Base-by-base conservation (phyloP, 345 rosid species). In the Geranium rotundifolium region DNA sequence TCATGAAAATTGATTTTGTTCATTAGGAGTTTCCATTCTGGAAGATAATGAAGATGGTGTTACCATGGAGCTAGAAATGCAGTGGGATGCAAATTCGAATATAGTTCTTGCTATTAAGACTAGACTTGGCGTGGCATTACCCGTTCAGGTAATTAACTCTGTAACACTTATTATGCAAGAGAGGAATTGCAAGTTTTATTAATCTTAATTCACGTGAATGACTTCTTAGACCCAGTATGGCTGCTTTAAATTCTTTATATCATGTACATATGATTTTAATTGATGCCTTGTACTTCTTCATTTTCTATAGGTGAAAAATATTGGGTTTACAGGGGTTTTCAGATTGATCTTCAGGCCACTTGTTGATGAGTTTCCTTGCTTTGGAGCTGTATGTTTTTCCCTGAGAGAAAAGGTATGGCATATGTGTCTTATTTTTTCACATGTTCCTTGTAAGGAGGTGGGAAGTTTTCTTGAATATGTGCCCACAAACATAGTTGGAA, bases 51-150 rank as follows among this genome's bases (percentile, higher is more conserved):
- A 77, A 58, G 80, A 61, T 8, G 62, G 71, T 29, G 69, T 88
- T 59, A 84, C 87, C 19, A 81, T 89, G 87, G 98, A 92, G 67
- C 69, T 92, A 78, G 97, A 89, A 72, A 71, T 92, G 86, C 88
- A 89, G 72, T 92, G 98, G 97, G 98, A 92, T 63, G 97, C 96
- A 10, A 80, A 89, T 68, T 95, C 97, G 4, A 80, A 70, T 63
- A 84, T 92, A 27, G 89, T 83, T 30, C 88, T 89, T 56, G 88
- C 76, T 69, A 70, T 92, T 70, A 81, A 84, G 63, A 89, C 97
- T 19, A 78, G 65, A 76, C 69, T 92, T 55, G 98, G 97, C 0
- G 81, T 92, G 8, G 79, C 84, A 31, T 75, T 92, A 50, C 98
- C 96, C 0, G 76, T 89, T 14, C 87, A 89, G 95, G 98, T 92